Evolutionary conservation across 2,329 filamentous ascomycete genomes (phyloP).

Genomic region (Emydomyces testavorans): DNA sequence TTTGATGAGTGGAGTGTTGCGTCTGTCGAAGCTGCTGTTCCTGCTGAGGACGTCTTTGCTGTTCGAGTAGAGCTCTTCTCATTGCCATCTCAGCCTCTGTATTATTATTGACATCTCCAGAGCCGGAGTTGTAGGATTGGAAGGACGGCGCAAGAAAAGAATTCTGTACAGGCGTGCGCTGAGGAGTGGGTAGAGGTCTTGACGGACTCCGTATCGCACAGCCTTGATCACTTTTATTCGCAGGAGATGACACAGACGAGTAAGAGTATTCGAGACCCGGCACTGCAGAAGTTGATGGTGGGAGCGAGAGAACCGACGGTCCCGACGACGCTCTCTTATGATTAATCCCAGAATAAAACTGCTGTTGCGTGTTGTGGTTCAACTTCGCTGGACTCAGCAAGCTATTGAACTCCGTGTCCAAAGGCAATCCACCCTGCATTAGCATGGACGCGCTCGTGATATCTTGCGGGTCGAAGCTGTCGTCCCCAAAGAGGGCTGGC

Average conservation of each 20-base stretch:
- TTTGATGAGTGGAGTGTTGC: too few species aligned
- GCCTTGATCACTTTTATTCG: slow-evolving; percentile 1
- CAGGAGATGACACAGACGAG: slow-evolving; percentile 21
- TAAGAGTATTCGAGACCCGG: slow-evolving; percentile 27
- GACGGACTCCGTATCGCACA: slow-evolving; percentile 31
- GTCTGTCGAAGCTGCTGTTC: slow-evolving; percentile 21
- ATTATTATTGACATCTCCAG: slow-evolving; percentile 32
- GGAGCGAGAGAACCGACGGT: slow-evolving; percentile 32
- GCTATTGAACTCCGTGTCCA: slow-evolving; percentile 11
- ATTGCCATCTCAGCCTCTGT: slow-evolving; percentile 48
- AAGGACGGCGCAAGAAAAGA: slow-evolving; percentile 39
- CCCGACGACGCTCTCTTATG: slow-evolving; percentile 32
- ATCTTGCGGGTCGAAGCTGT: slow-evolving; percentile 14
- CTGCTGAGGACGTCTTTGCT: slow-evolving; percentile 24
- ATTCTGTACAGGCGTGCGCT: slow-evolving; percentile 44
- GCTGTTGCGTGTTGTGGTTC: slow-evolving; percentile 6
- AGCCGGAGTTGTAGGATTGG: slow-evolving; percentile 35
- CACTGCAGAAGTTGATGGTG: slow-evolving; percentile 34
- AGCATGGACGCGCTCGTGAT: slow-evolving; percentile 30
- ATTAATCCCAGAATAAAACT: slow-evolving; percentile 9
- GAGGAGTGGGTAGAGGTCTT: slow-evolving; percentile 46
- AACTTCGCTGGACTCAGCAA: slow-evolving; percentile 13
- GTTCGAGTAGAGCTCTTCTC: slow-evolving; percentile 47
- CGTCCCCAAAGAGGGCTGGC: slow-evolving; percentile 23
- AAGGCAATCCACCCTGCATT: slow-evolving; percentile 20